Evolutionary conservation across 129 eudicot genomes (phyloP), one percentile per base, ranked within the genome.

Genomic region (Centrapalus pauciflorus): DNA sequence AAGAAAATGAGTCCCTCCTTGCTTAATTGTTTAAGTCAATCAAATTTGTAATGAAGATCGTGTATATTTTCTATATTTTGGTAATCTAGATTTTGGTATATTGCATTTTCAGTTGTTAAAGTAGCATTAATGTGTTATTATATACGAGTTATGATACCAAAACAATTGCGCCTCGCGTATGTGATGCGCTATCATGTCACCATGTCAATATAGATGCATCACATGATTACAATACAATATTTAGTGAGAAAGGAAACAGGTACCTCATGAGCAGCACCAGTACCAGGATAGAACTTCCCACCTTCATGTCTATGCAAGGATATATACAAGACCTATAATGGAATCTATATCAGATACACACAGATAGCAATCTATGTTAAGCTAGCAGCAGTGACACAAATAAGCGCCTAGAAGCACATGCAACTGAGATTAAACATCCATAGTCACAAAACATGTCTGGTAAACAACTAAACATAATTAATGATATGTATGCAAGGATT

Each of bases 281-380:
- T 89, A 75, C 96, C 95, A 64, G 99, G 99, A 72, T 93, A 93
- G 64, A 93, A 93, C 17, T 70, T 80, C 65, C 99, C 99, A 35
- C 89, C 91, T 76, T 92, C 96, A 62, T 92, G 96, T 73, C 96
- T 82, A 76, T 93, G 99, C 71, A 93, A 76, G 59, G 99, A 93
- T 76, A 93, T 72, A 82, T 93, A 93, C 78, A 93, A 72, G 37
- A 93, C 99, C 99, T 93, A 66, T 26, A 79, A 55, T 45, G 16
- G 30, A 49, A 23, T 32, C 37, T 25, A 56, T 49, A 27, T 55
- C 33, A 72, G 65, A 55, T 23, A 37, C 10, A 50, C 40, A 30
- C 17, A 35, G 10, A 32, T 29, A 33, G 30, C 34, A 23, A 13
- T 11, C 43, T 14, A 71, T n/a, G 30, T 14, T 50, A 52, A 52